Evolutionary conservation across 345 rosid genomes (phyloP), one percentile per base, ranked within the genome.

Genomic region (Eucalyptus pauciflora): DNA sequence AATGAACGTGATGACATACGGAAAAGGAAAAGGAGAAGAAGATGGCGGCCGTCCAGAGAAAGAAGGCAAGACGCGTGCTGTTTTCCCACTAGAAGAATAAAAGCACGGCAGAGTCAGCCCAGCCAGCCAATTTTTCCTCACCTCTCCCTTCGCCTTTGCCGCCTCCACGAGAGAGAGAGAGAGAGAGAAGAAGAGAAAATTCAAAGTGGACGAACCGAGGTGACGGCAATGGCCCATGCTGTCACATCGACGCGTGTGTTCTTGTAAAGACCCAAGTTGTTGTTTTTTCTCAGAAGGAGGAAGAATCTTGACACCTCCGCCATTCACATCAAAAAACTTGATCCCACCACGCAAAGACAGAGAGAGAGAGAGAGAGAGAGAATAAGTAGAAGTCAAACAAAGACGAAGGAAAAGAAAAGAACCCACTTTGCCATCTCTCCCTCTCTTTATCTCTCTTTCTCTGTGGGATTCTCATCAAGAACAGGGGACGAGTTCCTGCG

Each of bases 331-430:
- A 76, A 76, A 41, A 7, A 11, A 24, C 85, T 20, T 22, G 12
- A 41, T 10, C 25, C 85, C 85, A 22, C 85, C 85, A 76, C 85
- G 48, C 48, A 41, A 41, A 20, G 48, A 11, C 24, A 16, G 11
- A 12, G 62, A 18, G 25, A 51, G 56, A 50, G 58, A 16, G 6
- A 37, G 41, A 37, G 41, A 11, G 16, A 31, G 62, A 56, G 46
- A 86, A 50, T 50, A 86, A 86, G 87, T 86, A 51, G 62, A 33
- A 86, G 87, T 86, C 87, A 86, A 86, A 51, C 87, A 86, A 86
- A 86, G 87, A 9, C 87, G 9, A 31, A 48, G 43, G 46, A 48
- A 85, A 48, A 85, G 58, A 48, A 49, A 85, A 27, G 87, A 85
- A 86, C 87, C 52, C 25, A 52, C 87, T 56, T n/a, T 33, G 58